phyloP scores from a whole-genome alignment of 2,329 filamentous ascomycete species.

The Waltergamsia citrina region DNA sequence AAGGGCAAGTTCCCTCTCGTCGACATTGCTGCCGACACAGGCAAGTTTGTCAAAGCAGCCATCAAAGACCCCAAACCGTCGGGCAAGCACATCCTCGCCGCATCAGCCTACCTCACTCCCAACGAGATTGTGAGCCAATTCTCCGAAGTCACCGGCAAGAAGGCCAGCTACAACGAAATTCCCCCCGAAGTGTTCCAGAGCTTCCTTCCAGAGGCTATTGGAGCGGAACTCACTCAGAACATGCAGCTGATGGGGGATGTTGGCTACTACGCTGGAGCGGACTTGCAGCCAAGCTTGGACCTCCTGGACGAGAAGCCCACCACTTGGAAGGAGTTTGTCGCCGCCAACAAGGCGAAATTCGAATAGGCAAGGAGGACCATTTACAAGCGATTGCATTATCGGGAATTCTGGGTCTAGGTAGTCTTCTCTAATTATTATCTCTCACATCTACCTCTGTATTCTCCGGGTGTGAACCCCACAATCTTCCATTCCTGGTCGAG shows the following conservation, averaged over 20 bases:
- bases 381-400: no score
- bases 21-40: slow-evolving; percentile 25
- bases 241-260: slow-evolving; percentile 29
- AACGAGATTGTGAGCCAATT: slow-evolving; percentile 21
- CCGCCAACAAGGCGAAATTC: slow-evolving; percentile 18
- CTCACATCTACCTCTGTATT: no score
- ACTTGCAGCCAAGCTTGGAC: slow-evolving; percentile 18
- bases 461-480: no score
- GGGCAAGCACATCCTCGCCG: slow-evolving; percentile 24
- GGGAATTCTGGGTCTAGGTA: no score
- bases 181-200: slow-evolving; percentile 23
- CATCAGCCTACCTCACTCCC: slow-evolving; percentile 24
- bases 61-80: slow-evolving; percentile 14
- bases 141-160: slow-evolving; percentile 21
- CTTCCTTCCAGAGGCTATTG: slow-evolving; percentile 15
- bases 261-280: slow-evolving; percentile 27
- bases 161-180: slow-evolving; percentile 17
- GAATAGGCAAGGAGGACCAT: no score
- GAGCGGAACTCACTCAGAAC: slow-evolving; percentile 30
- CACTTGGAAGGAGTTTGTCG: slow-evolving; percentile 26
- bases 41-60: slow-evolving; percentile 23
- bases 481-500: no score
- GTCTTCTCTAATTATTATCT: not conserved
- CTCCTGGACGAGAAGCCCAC: slow-evolving; percentile 25
- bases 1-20: slow-evolving; percentile 26